A percentile compares a stretch with the other conserved stretches of the same genome.
These are phyloP conservation scores for Stephania japonica DNA, from an alignment of 164 flowering plant genomes.

Conservation along the genomic window DNA sequence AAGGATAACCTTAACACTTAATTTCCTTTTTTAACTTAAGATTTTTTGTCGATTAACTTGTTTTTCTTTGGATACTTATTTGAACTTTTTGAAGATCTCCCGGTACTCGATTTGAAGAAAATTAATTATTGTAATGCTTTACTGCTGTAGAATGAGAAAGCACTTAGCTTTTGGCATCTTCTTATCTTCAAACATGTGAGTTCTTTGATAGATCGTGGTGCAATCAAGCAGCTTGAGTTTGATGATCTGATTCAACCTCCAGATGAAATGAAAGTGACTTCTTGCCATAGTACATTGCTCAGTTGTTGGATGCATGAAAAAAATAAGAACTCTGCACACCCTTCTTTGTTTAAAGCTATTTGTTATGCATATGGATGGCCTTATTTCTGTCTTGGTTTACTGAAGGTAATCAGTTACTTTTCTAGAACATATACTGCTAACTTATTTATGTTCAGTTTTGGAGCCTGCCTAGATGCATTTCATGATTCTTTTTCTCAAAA, in stretches of 20 bases:
- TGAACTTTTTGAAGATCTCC: not conserved
- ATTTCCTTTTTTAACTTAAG: not conserved
- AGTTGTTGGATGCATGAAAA: constrained; percentile 58
- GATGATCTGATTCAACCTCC: constrained; percentile 73
- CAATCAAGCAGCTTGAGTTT: constrained; percentile 72
- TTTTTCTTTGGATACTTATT: not conserved
- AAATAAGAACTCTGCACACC: constrained; percentile 25
- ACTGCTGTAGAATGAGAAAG: constrained; percentile 29
- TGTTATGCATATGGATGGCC: constrained; percentile 80
- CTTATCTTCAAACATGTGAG: constrained; percentile 56
- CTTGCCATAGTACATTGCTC: constrained; percentile 43
- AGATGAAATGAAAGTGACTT: constrained; percentile 55
- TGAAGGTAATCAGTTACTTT: constrained; percentile 55
- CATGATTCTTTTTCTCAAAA: not conserved
- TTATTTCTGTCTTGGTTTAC: constrained; percentile 59
- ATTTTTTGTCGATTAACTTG: not conserved
- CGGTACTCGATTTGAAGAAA: not conserved
- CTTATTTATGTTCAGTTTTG: not conserved
- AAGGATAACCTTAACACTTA: not conserved
- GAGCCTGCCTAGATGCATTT: not conserved
- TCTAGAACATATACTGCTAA: not conserved
- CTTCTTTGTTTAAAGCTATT: constrained; percentile 66
- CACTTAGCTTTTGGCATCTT: constrained; percentile 39
- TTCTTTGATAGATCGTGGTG: constrained; percentile 61
- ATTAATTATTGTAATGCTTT: not conserved